phyloP scores from a whole-genome alignment of 805 yeast species.

The Candida palmyrensis region DNA sequence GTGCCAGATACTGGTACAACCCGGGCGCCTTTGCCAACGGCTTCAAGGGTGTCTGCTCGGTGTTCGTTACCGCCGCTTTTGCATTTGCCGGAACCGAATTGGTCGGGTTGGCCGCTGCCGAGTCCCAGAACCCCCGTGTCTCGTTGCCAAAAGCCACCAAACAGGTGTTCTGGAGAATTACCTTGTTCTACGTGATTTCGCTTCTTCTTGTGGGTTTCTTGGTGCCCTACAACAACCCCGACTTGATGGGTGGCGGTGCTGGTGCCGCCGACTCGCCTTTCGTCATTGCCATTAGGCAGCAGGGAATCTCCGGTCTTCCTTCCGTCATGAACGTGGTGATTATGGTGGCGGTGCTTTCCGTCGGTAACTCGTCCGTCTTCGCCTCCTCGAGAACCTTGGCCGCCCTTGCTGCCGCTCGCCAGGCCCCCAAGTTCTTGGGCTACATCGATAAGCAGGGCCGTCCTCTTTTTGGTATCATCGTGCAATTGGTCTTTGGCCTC shows the following conservation, averaged over 20 bases:
- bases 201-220: conserved; percentile 36
- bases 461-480: conserved; percentile 62
- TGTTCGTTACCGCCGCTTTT: conserved; percentile 36
- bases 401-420: conserved; percentile 60
- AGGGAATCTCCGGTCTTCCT: conserved; percentile 63
- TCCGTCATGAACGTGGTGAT: conserved; percentile 68
- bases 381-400: conserved; percentile 68
- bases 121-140: conserved; percentile 31
- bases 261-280: conserved; percentile 66
- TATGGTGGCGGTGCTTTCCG: conserved; percentile 65
- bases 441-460: conserved; percentile 76
- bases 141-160: conserved; percentile 38
- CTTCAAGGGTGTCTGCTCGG: conserved; percentile 67
- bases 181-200: conserved; percentile 36
- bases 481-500: conserved; percentile 51
- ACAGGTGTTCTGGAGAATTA: conserved; percentile 37
- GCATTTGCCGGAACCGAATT: conserved; percentile 33
- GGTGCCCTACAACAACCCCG: conserved; percentile 25
- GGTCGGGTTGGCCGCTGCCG: conserved; percentile 33
- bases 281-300: conserved; percentile 65
- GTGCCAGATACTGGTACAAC: conserved; percentile 53
- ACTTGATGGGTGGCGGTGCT: conserved; percentile 40
- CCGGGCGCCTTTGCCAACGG: conserved; percentile 67
- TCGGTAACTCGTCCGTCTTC: conserved; percentile 67
- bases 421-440: conserved; percentile 55